These are phyloP conservation scores for Phytophthora niederhauseri DNA, from an alignment of 352 stramenopile species.

Conservation along the genomic window DNA sequence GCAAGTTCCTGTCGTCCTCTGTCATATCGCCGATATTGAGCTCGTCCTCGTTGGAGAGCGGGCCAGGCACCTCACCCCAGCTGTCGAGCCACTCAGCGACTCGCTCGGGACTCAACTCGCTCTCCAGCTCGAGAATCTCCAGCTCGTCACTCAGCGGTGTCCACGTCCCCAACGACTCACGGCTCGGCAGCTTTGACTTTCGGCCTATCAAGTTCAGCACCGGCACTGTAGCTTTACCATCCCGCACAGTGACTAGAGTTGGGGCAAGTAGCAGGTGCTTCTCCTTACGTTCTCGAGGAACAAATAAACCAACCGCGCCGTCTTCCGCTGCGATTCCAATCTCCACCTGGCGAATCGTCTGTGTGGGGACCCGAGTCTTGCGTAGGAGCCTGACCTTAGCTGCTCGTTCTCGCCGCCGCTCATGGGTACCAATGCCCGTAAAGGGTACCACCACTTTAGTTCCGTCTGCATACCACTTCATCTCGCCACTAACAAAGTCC, in stretches of 20 bases:
- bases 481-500: too few relatives aligned
- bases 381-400: not conserved
- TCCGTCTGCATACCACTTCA: too few relatives aligned
- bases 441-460: not conserved
- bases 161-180: not conserved
- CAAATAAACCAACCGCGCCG: not conserved
- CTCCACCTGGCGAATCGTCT: too few relatives aligned
- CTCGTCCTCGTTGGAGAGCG: too few relatives aligned
- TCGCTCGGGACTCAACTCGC: too few relatives aligned
- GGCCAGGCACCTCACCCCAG: too few relatives aligned
- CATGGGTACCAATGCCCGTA: not conserved
- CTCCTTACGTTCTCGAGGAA: not conserved
- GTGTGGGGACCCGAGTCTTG: too few relatives aligned
- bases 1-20: too few relatives aligned
- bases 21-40: too few relatives aligned
- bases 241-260: not conserved
- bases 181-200: not conserved
- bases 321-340: too few relatives aligned
- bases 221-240: not conserved
- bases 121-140: not conserved
- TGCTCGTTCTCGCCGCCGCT: not conserved
- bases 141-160: not conserved
- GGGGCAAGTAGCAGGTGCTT: not conserved
- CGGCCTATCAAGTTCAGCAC: not conserved
- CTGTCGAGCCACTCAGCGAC: too few relatives aligned